A percentile compares a stretch with the other conserved stretches of the same genome.
Conservation (phyloP, 371 early-diverging fungal genomes). For the Mortierella sp. region DNA sequence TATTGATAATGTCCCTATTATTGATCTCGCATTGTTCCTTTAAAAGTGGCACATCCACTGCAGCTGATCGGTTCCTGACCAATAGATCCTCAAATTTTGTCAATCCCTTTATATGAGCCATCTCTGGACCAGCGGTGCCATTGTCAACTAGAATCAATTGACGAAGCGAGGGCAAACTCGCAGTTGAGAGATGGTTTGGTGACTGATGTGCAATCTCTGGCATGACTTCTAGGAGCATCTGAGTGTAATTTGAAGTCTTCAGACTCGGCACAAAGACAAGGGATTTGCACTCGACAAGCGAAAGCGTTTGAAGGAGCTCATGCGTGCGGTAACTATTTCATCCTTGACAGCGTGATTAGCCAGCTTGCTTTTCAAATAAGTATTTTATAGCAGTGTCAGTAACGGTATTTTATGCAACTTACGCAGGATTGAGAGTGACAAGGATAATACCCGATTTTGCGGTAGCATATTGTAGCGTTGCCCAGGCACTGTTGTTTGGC, state of each 20-base stretch:
- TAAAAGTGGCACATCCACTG: constrained; percentile 16
- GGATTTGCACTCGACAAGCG: constrained; percentile 55
- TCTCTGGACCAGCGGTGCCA: constrained; percentile 27
- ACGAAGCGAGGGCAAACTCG: constrained; percentile 42
- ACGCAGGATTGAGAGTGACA: constrained; percentile 63
- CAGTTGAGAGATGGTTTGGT: constrained; percentile 32
- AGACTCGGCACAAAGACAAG: constrained; percentile 56
- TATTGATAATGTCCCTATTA: constrained; percentile 65
- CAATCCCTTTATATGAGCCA: constrained; percentile 25
- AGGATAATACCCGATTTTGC: constrained; percentile 62
- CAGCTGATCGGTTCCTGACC: constrained; percentile 1
- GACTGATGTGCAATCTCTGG: constrained; percentile 41
- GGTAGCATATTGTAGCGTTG: constrained; percentile 62
- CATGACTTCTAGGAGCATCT: constrained; percentile 51
- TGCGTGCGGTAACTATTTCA: constrained; percentile 42
- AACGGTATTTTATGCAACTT: not conserved
- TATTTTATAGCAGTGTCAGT: not conserved
- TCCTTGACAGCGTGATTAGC: not conserved
- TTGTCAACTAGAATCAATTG: constrained; percentile 51
- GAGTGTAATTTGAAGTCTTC: constrained; percentile 58
- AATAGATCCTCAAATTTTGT: constrained; percentile 42
- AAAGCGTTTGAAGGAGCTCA: constrained; percentile 58
- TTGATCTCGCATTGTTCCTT: constrained; percentile 24
- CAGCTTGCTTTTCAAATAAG: not conserved
- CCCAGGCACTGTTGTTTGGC: constrained; percentile 63